Base-by-base conservation (phyloP, 139 green algal genomes). In the Chlorella sp. region DNA sequence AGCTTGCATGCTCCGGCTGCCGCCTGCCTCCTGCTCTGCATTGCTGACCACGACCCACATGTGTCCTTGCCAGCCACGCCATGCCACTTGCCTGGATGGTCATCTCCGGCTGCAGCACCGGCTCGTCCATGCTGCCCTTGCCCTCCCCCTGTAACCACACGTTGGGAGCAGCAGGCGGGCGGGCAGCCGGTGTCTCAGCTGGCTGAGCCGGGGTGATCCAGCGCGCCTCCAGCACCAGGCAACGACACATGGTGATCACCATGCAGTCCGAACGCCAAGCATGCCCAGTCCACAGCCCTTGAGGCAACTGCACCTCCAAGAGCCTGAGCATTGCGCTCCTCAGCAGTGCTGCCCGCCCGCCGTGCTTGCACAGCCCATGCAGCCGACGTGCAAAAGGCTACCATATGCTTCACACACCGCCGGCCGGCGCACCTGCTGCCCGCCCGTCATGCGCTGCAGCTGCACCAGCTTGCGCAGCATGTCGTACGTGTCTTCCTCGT, bases 391-490 rank as follows among this genome's bases (percentile, higher is more conserved):
- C 60, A 70, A 0, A 20, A 5, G 38, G 22, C 26, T 34, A 20
- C 1, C 60, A 32, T 24, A 68, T 1, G 34, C 30, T 22, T 32
- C 48, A 9, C 11, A 30, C 51, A n/a, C 22, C 28, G 26, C 34
- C 69, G 9, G 24, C 1, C 28, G 26, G 3, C 41, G 17, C 70
- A 34, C 60, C 70, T 30, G 24, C 73, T 83, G 77, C 60, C 58
- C 77, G 17, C 43, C 44, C 62, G 73, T 54, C 74, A 89, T 70
- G 32, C 83, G 84, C 60, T 91, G 80, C 80, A 90, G 36, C 46
- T 84, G 43, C 67, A 92, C 54, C 56, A 92, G 62, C 62, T 84
- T 87, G 36, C 73, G 75, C 44, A 92, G 67, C 56, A 92, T 72
- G 43, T 85, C 76, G 40, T 88, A 87, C 0, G 85, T 83, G 56